A percentile compares a stretch with the other conserved stretches of the same genome.
These are phyloP conservation scores for Arachnomyces sp. DNA, from an alignment of 2,329 filamentous ascomycete species.

Conservation along the genomic window DNA sequence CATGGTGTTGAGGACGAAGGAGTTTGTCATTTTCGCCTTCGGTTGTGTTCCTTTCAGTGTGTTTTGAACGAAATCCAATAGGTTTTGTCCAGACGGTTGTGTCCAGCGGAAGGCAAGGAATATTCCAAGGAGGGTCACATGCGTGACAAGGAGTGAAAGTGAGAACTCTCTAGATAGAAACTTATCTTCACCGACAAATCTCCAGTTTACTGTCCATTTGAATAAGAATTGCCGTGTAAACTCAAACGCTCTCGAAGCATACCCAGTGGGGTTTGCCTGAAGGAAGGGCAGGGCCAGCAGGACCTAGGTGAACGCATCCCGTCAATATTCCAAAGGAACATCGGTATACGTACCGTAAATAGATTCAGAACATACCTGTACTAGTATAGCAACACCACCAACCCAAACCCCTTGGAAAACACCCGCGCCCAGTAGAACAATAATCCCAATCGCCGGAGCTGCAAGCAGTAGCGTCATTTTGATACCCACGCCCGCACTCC, in stretches of 20 bases:
- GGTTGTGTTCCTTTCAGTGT: slow-evolving; percentile 48
- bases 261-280: slow-evolving; percentile 55
- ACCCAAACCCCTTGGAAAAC: slow-evolving; percentile 57
- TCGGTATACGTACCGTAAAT: not conserved
- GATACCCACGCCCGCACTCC: slow-evolving; percentile 72
- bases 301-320: slow-evolving; percentile 31
- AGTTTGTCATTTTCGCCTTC: slow-evolving; percentile 53
- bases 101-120: slow-evolving; percentile 67
- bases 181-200: slow-evolving; percentile 74
- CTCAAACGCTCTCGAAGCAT: slow-evolving; percentile 79
- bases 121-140: slow-evolving; percentile 55
- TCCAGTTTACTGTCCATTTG: slow-evolving; percentile 99
- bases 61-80: slow-evolving; percentile 47
- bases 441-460: slow-evolving; percentile 68
- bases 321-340: not conserved
- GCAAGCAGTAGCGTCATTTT: slow-evolving; percentile 89
- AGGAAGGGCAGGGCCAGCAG: slow-evolving; percentile 59
- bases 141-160: slow-evolving; percentile 54
- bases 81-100: slow-evolving; percentile 53
- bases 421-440: slow-evolving; percentile 67
- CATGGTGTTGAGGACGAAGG: slow-evolving; percentile 68
- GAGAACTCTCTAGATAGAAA: slow-evolving; percentile 70
- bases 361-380: slow-evolving; percentile 54
- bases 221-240: slow-evolving; percentile 85
- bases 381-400: slow-evolving; percentile 61